Conservation (phyloP, 2,329 filamentous ascomycete genomes). For the Achaetomium macrosporum region DNA sequence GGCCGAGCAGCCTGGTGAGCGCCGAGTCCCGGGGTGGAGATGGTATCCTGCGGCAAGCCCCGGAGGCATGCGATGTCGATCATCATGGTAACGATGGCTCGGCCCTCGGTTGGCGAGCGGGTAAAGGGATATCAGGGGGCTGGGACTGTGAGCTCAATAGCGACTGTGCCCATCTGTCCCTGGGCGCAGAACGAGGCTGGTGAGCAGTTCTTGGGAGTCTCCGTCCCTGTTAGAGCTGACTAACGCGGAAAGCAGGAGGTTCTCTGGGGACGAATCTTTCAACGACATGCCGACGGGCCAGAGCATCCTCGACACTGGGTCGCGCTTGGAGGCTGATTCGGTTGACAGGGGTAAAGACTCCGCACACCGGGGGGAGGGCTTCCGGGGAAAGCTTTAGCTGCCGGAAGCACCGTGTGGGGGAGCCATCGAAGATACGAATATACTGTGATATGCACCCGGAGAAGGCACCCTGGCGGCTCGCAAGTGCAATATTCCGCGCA, state of each 20-base stretch:
- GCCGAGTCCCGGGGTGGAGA: background rate
- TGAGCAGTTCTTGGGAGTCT: conserved; percentile 37
- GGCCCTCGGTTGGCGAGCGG: conserved; percentile 47
- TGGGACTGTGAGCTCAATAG: conserved; percentile 80
- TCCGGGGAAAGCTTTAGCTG: conserved; percentile 16
- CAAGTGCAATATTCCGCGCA: conserved; percentile 5
- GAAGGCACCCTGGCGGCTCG: background rate
- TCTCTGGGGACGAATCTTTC: conserved; percentile 39
- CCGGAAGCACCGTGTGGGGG: background rate
- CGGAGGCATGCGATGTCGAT: conserved; percentile 22
- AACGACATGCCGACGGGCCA: conserved; percentile 22
- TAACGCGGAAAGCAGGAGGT: conserved; percentile 28
- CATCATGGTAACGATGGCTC: conserved; percentile 27
- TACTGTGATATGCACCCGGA: background rate
- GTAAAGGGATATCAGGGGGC: conserved; percentile 61
- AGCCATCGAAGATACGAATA: background rate
- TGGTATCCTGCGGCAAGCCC: background rate
- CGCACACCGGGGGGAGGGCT: background rate
- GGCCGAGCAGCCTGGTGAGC: background rate
- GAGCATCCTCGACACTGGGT: conserved; percentile 28
- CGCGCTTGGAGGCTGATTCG: conserved; percentile 31
- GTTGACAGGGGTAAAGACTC: conserved; percentile 22
- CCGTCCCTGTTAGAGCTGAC: background rate
- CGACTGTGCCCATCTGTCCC: conserved; percentile 74
- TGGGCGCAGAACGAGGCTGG: conserved; percentile 86